Evolutionary conservation across 257 asterid genomes (phyloP), one percentile per base, ranked within the genome.

Genomic region (Rhazya stricta): DNA sequence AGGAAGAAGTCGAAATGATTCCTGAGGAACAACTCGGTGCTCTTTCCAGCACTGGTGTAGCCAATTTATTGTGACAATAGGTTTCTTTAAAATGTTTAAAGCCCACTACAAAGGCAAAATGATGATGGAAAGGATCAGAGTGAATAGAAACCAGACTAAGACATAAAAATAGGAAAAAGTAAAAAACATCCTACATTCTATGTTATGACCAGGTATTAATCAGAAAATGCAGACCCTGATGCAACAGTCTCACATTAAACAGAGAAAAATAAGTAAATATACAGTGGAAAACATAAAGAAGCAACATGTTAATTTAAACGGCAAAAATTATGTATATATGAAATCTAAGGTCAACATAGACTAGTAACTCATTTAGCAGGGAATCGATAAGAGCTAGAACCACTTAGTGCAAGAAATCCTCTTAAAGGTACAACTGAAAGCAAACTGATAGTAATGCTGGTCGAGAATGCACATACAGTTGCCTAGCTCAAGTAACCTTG

Each of bases 1-100:
- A 74, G 98, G 96, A 81, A 83, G 96, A 88, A 92, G 91, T 81
- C 88, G 86, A 85, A 82, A 95, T 72, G 94, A 80, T 58, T 95
- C 99, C 39, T 88, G 97, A 75, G 99, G 94, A 80, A 92, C 98
- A 76, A 91, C 88, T 71, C 98, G 93, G 81, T 95, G 99, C 85
- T 95, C 99, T 85, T 89, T 91, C 99, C 99, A 95, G 80, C 99
- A 95, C 48, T 92, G 99, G 57, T 79, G 89, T 70, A 95, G 91
- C 99, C 99, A 95, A 76, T 78, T 84, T 32, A 76, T 82, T 74
- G 90, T 88, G 85, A 92, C 96, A 76, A 88, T 85, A 60, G 99
- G 96, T 83, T 88, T 95, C 87, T 87, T 95, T 39, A 86, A 84
- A 77, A 73, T 81, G 83, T 86, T 86, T 72, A 89, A 61, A 79